Evolutionary conservation across 352 stramenopile genomes (phyloP).

Genomic region (Blastocystis sp.): DNA sequence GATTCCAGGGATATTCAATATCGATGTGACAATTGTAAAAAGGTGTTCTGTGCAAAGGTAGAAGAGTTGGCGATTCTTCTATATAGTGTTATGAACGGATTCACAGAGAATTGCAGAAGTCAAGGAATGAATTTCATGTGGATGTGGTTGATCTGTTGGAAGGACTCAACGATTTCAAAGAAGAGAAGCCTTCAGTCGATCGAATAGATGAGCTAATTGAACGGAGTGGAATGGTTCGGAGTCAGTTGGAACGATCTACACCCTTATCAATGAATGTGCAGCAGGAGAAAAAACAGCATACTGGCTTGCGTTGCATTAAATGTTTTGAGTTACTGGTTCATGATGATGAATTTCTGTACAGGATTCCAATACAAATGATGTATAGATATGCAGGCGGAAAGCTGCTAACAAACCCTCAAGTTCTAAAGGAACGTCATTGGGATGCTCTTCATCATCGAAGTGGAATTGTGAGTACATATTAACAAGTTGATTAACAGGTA

Average conservation of each 20-base stretch:
- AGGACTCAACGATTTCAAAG: neutral
- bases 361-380: neutral
- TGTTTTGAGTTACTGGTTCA: conserved; percentile 60
- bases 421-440: conserved; percentile 38
- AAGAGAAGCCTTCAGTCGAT: neutral
- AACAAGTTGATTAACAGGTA: neutral
- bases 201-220: neutral
- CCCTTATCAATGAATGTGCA: neutral
- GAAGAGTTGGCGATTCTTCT: neutral
- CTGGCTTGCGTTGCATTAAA: conserved; percentile 50
- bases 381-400: conserved; percentile 28
- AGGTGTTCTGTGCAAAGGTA: neutral
- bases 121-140: neutral
- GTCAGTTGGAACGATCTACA: neutral
- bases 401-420: neutral
- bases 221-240: neutral
- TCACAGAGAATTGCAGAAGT: neutral
- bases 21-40: neutral
- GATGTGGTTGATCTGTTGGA: conserved; percentile 9
- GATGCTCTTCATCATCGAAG: neutral
- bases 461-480: neutral
- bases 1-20: neutral
- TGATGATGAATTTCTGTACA: conserved; percentile 52
- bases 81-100: conserved; percentile 4
- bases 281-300: neutral